Conservation (phyloP, 2,329 filamentous ascomycete genomes). For the Hypoxylon sp. region DNA sequence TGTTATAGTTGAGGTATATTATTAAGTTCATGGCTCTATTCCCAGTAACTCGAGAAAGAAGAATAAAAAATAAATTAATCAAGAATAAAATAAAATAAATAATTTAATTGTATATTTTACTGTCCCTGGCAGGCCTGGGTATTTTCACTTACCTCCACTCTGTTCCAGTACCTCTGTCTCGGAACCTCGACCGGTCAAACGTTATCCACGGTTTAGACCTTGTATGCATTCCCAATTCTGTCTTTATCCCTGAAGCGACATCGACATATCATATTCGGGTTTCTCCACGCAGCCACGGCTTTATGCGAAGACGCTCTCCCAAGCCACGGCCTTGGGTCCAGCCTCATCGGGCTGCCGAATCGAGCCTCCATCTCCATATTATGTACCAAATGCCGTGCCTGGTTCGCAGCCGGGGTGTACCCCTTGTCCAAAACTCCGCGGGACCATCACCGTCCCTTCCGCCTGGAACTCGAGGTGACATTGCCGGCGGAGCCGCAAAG, state of each 20-base stretch:
- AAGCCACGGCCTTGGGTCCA: constrained; percentile 34
- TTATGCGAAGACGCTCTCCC: constrained; percentile 23
- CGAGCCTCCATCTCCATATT: constrained; percentile 6
- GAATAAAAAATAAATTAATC: constrained; percentile 18
- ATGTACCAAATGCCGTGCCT: constrained; percentile 26
- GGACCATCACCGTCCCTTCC: constrained; percentile 34
- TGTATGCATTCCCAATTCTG: constrained; percentile 4
- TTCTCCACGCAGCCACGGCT: constrained; percentile 24
- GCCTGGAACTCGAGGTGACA: constrained; percentile 29
- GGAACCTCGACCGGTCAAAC: constrained; percentile 20
- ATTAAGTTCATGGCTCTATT: constrained; percentile 8
- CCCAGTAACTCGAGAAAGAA: background rate
- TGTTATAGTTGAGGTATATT: constrained; percentile 10
- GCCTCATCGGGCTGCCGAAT: constrained; percentile 17
- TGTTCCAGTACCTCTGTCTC: constrained; percentile 17
- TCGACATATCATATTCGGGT: constrained; percentile 24
- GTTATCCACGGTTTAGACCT: constrained; percentile 1
- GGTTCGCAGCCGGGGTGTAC: background rate
- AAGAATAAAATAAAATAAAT: constrained; percentile 21
- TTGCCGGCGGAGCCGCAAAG: constrained; percentile 33
- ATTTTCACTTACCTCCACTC: constrained; percentile 5
- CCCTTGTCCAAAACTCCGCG: constrained; percentile 20
- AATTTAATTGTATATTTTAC: constrained; percentile 21
- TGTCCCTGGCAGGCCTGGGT: too few relatives aligned
- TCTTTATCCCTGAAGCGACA: constrained; percentile 26